Percentiles rank a stretch among this genome's conserved stretches.
phyloP scores from a whole-genome alignment of 257 asterid species.

The Cordia subcordata region DNA sequence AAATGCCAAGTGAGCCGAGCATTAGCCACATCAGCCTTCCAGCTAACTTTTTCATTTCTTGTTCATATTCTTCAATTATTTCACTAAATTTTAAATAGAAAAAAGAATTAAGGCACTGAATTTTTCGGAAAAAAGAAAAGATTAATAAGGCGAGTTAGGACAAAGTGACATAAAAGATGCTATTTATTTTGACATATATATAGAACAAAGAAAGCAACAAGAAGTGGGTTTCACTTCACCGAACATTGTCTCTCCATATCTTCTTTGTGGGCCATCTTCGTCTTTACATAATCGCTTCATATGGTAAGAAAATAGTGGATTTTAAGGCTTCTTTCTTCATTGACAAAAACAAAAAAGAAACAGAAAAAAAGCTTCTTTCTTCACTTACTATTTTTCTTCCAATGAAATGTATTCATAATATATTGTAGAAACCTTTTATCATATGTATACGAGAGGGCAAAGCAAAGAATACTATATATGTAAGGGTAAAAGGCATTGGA shows the following conservation, averaged over 20 bases:
- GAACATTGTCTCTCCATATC: not conserved
- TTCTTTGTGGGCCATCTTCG: not conserved
- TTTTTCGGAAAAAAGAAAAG: not conserved
- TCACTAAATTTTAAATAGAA: constrained; percentile 32
- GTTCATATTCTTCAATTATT: constrained; percentile 49
- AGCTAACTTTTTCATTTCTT: constrained; percentile 55
- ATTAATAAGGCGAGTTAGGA: no score
- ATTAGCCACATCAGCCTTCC: constrained; percentile 62
- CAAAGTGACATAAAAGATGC: not conserved
- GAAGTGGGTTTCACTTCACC: not conserved
- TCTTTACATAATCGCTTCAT: not conserved
- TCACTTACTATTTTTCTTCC: no score
- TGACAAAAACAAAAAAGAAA: no score
- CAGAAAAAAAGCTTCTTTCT: no score
- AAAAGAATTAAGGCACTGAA: no score
- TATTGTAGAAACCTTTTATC: no score
- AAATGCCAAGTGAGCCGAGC: constrained; percentile 63
- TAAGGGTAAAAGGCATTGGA: no score
- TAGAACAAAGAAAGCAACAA: not conserved
- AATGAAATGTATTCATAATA: no score
- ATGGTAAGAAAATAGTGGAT: not conserved
- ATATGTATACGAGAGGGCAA: no score
- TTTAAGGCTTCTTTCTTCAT: no score
- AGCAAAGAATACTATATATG: no score
- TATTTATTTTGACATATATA: not conserved